Evolutionary conservation across 1,284 basidiomycete genomes (phyloP).

Genomic region (Melampsora larici-populina): DNA sequence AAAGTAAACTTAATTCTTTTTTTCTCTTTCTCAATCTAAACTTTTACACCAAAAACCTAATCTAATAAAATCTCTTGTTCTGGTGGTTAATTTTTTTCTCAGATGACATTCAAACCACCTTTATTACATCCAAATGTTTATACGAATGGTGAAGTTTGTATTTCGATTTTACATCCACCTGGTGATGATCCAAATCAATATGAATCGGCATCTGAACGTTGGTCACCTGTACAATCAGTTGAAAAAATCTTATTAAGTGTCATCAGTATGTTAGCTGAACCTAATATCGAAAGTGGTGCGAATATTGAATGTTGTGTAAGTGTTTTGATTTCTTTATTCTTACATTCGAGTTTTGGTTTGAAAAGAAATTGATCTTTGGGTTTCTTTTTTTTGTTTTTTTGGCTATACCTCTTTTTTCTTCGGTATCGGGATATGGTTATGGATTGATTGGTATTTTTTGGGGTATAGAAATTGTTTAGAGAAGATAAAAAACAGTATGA

Average conservation of each 20-base stretch:
- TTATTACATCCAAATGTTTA: constrained; percentile 97
- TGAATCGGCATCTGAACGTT: constrained; percentile 91
- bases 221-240: constrained; percentile 96
- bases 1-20: constrained; percentile 56
- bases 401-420: background rate
- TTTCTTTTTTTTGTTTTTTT: background rate
- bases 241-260: constrained; percentile 90
- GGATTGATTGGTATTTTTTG: constrained; percentile 1
- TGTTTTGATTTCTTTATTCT: constrained; percentile 5
- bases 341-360: background rate
- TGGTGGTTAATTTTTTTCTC: background rate
- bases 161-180: constrained; percentile 94
- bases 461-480: constrained; percentile 86
- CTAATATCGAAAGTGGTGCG: constrained; percentile 97
- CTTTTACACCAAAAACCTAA: background rate
- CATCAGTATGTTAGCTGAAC: constrained; percentile 98
- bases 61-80: background rate
- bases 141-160: constrained; percentile 91
- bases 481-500: constrained; percentile 63
- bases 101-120: constrained; percentile 94
- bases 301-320: constrained; percentile 72
- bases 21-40: background rate
- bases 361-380: background rate
- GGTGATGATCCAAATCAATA: constrained; percentile 74
- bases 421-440: background rate